Base-by-base conservation (phyloP, 768 basidiomycete species). In the Amanita polypyramis region DNA sequence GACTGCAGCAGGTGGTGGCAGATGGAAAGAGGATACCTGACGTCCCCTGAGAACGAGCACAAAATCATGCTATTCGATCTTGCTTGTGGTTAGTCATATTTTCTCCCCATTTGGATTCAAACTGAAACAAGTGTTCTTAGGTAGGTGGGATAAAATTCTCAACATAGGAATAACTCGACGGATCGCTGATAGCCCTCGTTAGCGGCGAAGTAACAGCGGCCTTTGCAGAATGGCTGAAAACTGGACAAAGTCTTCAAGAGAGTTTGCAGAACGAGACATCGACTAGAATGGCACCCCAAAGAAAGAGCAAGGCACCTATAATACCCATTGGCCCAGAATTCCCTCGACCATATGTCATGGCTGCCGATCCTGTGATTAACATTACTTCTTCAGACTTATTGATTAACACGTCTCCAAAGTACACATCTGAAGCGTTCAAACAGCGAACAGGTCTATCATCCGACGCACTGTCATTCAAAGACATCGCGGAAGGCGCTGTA, bases 151-250 rank as follows among this genome's bases (percentile, higher is more conserved):
- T 17, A 35, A 34, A 39, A 27, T 21, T 34, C 36, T 17, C 25
- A 29, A 37, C 15, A 2, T 23, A 6, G 40, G 30, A 23, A 30
- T 32, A 33, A 32, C 45, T 29, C 19, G 27, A 27, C 5, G 47
- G 34, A 44, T 55, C 32, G 54, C 50, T 37, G 8, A 53, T n/a
- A 37, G 15, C 17, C 36, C 21, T 14, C 37, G 38, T n/a, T 50
- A 86, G 82, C 49, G 82, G 82, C 5, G 83, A 85, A 62, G 80
- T 70, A 0, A 82, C 81, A 4, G 49, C 76, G 9, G 74, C 75
- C 3, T 63, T 80, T 10, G 60, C 71, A 37, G 79, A 83, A 54
- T 86, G 83, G 83, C 77, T 75, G 68, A 65, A 67, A 37, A 50
- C 60, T 3, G 66, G 72, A 48, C 59, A 65, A 43, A 52, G 50